Evolutionary conservation across 2,329 filamentous ascomycete species (phyloP).

Genomic region (Beauveria bassiana): DNA sequence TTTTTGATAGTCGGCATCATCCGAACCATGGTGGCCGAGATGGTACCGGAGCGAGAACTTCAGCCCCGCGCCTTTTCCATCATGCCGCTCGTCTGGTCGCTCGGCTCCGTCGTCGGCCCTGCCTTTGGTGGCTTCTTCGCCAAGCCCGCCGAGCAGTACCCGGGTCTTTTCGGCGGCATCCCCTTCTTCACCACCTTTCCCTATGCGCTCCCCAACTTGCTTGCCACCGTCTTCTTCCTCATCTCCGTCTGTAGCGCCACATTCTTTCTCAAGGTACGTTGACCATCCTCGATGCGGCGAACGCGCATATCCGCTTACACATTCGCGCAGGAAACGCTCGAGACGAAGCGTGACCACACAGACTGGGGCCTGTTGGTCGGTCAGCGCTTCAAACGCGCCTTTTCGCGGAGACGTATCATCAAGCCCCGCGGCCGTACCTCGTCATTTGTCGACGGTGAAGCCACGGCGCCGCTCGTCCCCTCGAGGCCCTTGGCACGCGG

Average conservation of each 20-base stretch:
- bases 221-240: constrained; percentile 68
- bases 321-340: constrained; percentile 63
- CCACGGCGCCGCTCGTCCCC: constrained; percentile 47
- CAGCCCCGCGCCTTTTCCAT: constrained; percentile 86
- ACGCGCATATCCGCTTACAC: neutral
- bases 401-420: constrained; percentile 17
- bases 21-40: constrained; percentile 83
- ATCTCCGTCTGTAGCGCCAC: constrained; percentile 65
- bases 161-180: constrained; percentile 58
- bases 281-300: no score
- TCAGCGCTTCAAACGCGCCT: constrained; percentile 47
- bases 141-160: constrained; percentile 68
- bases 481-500: constrained; percentile 19
- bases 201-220: constrained; percentile 76
- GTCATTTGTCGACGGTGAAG: constrained; percentile 49
- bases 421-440: neutral
- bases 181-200: constrained; percentile 68
- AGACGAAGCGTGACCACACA: constrained; percentile 54
- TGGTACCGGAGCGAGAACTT: constrained; percentile 79
- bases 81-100: constrained; percentile 85
- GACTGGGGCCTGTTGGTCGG: constrained; percentile 76
- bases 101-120: constrained; percentile 83
- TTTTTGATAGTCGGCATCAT: constrained; percentile 66
- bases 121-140: constrained; percentile 82
- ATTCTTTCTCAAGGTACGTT: constrained; percentile 63